Percentiles rank a stretch among this genome's conserved stretches.
Conservation (phyloP, 2,329 filamentous ascomycete genomes). For the Orbilia blumenaviensis region DNA sequence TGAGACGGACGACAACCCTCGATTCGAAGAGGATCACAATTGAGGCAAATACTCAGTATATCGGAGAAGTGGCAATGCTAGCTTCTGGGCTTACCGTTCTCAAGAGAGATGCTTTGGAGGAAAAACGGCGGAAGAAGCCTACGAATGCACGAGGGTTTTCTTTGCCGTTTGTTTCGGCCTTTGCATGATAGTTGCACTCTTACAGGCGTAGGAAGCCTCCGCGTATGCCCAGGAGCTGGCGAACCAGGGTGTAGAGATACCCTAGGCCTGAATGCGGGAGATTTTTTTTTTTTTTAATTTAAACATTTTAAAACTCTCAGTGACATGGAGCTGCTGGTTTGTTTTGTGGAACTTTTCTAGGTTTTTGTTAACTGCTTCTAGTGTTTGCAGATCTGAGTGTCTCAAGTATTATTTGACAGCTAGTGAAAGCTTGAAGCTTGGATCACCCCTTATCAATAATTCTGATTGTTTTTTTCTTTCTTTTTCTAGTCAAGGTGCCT, state of each 20-base stretch:
- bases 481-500: too few relatives aligned
- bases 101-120: constrained; percentile 46
- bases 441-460: neutral
- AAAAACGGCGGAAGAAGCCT: constrained; percentile 32
- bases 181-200: neutral
- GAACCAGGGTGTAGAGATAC: neutral
- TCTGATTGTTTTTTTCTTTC: too few relatives aligned
- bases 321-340: neutral
- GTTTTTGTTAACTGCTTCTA: neutral
- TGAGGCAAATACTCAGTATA: constrained; percentile 40
- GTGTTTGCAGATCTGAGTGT: neutral
- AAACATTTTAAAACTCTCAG: constrained; percentile 26
- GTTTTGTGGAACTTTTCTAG: neutral
- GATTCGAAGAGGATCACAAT: constrained; percentile 43
- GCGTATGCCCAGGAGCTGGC: too few relatives aligned
- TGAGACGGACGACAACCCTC: constrained; percentile 33
- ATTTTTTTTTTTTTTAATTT: constrained; percentile 24
- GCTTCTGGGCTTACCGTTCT: constrained; percentile 39
- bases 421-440: neutral
- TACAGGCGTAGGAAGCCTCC: neutral
- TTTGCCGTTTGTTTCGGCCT: neutral
- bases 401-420: neutral
- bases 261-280: constrained; percentile 3
- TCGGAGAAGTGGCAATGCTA: constrained; percentile 42
- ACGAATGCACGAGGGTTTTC: neutral